phyloP scores from a whole-genome alignment of 2,329 filamentous ascomycete genomes.

The Hymenoscyphus salicellus region DNA sequence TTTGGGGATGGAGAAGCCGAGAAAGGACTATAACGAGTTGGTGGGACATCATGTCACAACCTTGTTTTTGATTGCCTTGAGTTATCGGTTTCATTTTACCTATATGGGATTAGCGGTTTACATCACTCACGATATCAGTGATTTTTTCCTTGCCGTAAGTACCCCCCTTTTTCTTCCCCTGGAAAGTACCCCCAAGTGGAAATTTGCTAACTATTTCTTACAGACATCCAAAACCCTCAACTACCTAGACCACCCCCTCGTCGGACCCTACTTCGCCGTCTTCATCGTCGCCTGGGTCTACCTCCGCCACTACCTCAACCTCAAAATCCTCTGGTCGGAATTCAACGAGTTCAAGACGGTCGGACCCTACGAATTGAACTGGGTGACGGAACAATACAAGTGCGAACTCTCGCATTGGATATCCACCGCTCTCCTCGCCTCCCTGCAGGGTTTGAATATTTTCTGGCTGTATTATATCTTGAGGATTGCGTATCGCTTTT shows the following conservation, averaged over 20 bases:
- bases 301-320: constrained; percentile 79
- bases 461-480: constrained; percentile 81
- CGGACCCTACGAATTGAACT: constrained; percentile 73
- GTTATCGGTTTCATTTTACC: constrained; percentile 94
- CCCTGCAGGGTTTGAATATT: constrained; percentile 71
- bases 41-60: constrained; percentile 90
- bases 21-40: constrained; percentile 93
- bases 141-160: constrained; percentile 89
- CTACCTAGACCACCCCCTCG: constrained; percentile 76
- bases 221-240: constrained; percentile 89
- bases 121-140: constrained; percentile 88
- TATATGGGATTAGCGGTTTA: constrained; percentile 92
- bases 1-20: constrained; percentile 83
- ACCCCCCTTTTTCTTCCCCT: not conserved
- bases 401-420: constrained; percentile 68
- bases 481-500: constrained; percentile 69
- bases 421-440: constrained; percentile 60
- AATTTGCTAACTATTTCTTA: constrained; percentile 2
- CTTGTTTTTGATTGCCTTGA: constrained; percentile 74
- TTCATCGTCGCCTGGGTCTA: constrained; percentile 88
- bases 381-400: constrained; percentile 75
- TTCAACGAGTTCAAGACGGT: constrained; percentile 73
- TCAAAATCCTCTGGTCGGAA: constrained; percentile 71
- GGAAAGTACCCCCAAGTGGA: not conserved
- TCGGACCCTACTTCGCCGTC: constrained; percentile 75